Percentiles rank a stretch among this genome's conserved stretches.
Evolutionary conservation across 768 basidiomycete genomes (phyloP).

Genomic region (Mycena filopes): DNA sequence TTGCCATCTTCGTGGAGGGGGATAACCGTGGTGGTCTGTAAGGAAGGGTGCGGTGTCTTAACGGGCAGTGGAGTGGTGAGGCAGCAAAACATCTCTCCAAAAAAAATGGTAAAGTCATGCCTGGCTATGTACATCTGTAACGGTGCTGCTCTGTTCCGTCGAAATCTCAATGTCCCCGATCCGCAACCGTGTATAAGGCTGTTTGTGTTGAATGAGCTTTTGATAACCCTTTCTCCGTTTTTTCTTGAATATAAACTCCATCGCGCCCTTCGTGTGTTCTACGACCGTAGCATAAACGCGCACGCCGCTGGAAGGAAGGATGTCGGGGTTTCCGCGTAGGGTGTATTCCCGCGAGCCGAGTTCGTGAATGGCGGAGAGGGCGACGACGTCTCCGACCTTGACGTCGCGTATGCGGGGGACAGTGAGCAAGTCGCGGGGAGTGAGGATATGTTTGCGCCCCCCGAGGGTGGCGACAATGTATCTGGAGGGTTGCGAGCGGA

Average conservation of each 20-base stretch:
- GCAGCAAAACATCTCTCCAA: background rate
- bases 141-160: background rate
- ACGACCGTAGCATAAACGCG: constrained; percentile 90
- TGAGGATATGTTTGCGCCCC: constrained; percentile 88
- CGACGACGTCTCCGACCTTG: constrained; percentile 85
- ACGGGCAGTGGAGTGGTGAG: too few species aligned
- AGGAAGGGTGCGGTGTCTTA: too few species aligned
- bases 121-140: constrained; percentile 35
- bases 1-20: too few species aligned
- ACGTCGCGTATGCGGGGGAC: constrained; percentile 90
- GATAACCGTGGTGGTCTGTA: too few species aligned
- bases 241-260: constrained; percentile 95
- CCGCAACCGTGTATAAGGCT: constrained; percentile 93
- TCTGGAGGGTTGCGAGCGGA: constrained; percentile 91
- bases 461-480: constrained; percentile 92
- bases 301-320: constrained; percentile 71
- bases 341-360: constrained; percentile 96
- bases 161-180: constrained; percentile 81
- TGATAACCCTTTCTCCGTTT: constrained; percentile 98
- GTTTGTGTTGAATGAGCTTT: constrained; percentile 93
- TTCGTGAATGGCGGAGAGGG: constrained; percentile 89
- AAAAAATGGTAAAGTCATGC: constrained; percentile 18
- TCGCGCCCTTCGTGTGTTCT: constrained; percentile 94
- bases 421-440: constrained; percentile 92
- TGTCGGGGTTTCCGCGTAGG: constrained; percentile 79